These are phyloP conservation scores for Polyporus tsugae DNA, from an alignment of 1,284 basidiomycete species.

Conservation along the genomic window DNA sequence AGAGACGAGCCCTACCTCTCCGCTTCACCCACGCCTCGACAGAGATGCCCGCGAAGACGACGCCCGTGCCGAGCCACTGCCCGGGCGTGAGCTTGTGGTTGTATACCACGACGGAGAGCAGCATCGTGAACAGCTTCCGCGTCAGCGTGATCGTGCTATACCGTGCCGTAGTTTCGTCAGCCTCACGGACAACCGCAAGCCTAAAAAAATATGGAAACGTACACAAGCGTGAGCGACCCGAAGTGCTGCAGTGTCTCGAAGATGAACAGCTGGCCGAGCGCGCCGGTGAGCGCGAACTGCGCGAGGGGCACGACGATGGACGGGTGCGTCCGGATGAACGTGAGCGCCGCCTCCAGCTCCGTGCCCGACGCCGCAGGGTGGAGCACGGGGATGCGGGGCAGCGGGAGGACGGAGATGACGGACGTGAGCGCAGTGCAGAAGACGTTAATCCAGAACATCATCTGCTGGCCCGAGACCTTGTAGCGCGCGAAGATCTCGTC, in stretches of 20 bases:
- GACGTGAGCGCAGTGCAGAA: slow-evolving; percentile 80
- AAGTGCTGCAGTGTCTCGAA: slow-evolving; percentile 98
- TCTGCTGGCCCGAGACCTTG: slow-evolving; percentile 91
- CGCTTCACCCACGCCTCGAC: slow-evolving; percentile 92
- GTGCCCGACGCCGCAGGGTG: slow-evolving; percentile 65
- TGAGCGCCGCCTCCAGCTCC: slow-evolving; percentile 75
- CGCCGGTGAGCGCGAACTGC: slow-evolving; percentile 91
- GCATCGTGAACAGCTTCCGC: slow-evolving; percentile 98
- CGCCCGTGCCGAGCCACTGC: slow-evolving; percentile 89
- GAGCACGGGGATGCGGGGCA: slow-evolving; percentile 80
- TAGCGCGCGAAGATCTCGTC: slow-evolving; percentile 92
- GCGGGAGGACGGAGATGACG: slow-evolving; percentile 71
- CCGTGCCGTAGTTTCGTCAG: slow-evolving; percentile 3
- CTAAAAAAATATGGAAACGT: slow-evolving; percentile 43
- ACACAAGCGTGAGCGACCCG: slow-evolving; percentile 94
- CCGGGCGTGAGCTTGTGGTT: slow-evolving; percentile 85
- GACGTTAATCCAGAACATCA: slow-evolving; percentile 99
- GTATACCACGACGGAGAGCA: slow-evolving; percentile 93
- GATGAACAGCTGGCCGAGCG: slow-evolving; percentile 96
- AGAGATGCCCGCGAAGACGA: slow-evolving; percentile 95
- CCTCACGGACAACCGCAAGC: slow-evolving; percentile 9
- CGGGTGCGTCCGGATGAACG: slow-evolving; percentile 85
- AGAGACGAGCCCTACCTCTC: slow-evolving; percentile 59
- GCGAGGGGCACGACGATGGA: slow-evolving; percentile 79
- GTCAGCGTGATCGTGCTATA: slow-evolving; percentile 91